phyloP scores from a whole-genome alignment of 257 asterid genomes.

The Nicotiana sylvestris region DNA sequence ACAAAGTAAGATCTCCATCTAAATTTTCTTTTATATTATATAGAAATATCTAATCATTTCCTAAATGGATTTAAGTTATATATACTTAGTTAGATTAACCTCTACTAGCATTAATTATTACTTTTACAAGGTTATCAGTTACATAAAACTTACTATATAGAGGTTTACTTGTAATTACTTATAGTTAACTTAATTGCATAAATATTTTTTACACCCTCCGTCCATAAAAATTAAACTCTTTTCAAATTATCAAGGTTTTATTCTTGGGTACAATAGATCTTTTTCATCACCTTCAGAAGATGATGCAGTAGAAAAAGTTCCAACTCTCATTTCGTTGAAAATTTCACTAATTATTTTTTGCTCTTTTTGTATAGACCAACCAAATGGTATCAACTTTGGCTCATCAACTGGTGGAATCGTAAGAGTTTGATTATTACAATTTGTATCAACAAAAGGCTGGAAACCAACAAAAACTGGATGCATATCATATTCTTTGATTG shows the following conservation, averaged over 20 bases:
- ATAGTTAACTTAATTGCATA: too few relatives aligned
- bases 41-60: not conserved
- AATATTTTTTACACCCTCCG: too few relatives aligned
- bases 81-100: too few relatives aligned
- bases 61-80: not conserved
- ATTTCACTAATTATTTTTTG: not conserved
- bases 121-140: too few relatives aligned
- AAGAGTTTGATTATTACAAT: slow-evolving; percentile 18
- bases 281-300: too few relatives aligned
- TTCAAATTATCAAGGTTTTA: too few relatives aligned
- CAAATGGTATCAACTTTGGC: slow-evolving; percentile 9
- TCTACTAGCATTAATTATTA: too few relatives aligned
- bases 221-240: too few relatives aligned
- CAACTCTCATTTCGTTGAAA: not conserved
- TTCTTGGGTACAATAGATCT: too few relatives aligned
- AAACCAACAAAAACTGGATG: not conserved
- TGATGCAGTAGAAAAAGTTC: not conserved
- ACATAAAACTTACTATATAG: too few relatives aligned
- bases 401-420: slow-evolving; percentile 26
- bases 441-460: not conserved
- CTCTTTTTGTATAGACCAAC: slow-evolving; percentile 16
- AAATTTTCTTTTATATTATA: not conserved
- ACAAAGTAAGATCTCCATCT: slow-evolving; percentile 28
- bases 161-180: too few relatives aligned
- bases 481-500: slow-evolving; percentile 22